Conservation (phyloP, 2,329 filamentous ascomycete genomes). For the Pseudopithomyces maydicus region DNA sequence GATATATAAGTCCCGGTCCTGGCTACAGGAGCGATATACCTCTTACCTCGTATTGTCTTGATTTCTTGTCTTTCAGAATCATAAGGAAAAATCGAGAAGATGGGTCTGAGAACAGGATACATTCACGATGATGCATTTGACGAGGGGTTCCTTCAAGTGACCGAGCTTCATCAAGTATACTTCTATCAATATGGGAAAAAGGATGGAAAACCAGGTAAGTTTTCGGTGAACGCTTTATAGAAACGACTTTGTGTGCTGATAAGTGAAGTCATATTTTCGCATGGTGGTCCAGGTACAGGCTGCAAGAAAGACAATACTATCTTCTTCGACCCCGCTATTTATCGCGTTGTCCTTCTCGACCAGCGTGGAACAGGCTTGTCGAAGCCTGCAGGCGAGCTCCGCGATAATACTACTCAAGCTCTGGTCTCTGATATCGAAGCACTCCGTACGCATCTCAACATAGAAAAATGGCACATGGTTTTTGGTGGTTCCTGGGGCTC, state of each 20-base stretch:
- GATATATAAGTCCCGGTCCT: neutral
- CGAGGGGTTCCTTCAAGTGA: conserved; percentile 28
- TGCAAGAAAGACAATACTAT: conserved; percentile 35
- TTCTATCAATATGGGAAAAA: conserved; percentile 42
- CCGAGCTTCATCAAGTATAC: conserved; percentile 34
- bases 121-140: conserved; percentile 34
- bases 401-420: conserved; percentile 49
- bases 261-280: conserved; percentile 44
- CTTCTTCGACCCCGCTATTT: conserved; percentile 50
- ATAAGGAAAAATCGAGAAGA: neutral
- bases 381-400: conserved; percentile 41
- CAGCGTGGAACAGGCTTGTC: conserved; percentile 52
- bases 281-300: conserved; percentile 46
- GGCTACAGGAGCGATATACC: too few relatives aligned
- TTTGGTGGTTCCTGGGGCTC: conserved; percentile 55
- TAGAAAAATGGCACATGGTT: conserved; percentile 48
- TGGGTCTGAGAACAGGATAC: conserved; percentile 23
- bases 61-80: neutral
- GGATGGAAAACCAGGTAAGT: conserved; percentile 40
- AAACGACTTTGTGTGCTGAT: neutral
- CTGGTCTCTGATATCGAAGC: conserved; percentile 50
- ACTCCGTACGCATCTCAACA: conserved; percentile 44
- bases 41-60: neutral
- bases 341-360: conserved; percentile 51
- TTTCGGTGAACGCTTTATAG: too few relatives aligned